Conservation (phyloP, 2,329 filamentous ascomycete genomes). For the Whalleya microplaca region DNA sequence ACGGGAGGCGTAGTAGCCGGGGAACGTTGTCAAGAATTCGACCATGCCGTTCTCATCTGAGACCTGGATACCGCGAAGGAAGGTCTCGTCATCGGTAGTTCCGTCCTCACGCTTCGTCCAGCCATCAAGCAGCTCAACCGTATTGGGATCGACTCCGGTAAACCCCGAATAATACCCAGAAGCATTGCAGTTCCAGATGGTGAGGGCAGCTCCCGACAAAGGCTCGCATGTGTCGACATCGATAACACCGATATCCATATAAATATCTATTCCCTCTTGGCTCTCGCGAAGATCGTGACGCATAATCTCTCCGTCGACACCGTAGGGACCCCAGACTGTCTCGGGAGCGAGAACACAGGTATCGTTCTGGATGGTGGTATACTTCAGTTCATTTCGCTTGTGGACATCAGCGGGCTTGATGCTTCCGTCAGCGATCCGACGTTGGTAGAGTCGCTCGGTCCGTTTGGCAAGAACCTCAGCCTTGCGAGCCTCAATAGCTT, state of each 20-base stretch:
- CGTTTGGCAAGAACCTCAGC: no score
- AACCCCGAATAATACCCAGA: conserved; percentile 40
- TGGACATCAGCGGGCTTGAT: no score
- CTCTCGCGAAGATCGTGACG: conserved; percentile 38
- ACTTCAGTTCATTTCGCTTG: no score
- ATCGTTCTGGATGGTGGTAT: conserved; percentile 1
- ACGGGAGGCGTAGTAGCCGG: conserved; percentile 11
- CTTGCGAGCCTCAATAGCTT: no score
- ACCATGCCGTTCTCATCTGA: conserved; percentile 8
- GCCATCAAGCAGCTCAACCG: neutral
- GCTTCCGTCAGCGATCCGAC: no score
- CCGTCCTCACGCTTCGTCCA: no score
- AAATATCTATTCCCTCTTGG: conserved; percentile 36
- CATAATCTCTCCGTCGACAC: conserved; percentile 35
- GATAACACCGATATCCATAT: conserved; percentile 38
- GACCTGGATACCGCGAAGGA: conserved; percentile 11
- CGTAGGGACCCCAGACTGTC: conserved; percentile 10
- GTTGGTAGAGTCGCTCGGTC: no score
- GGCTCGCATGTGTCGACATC: conserved; percentile 36
- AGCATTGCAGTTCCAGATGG: conserved; percentile 38
- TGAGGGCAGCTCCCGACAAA: conserved; percentile 31
- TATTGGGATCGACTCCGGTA: conserved; percentile 23
- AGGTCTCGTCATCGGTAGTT: neutral
- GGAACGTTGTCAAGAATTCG: conserved; percentile 5
- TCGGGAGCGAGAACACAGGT: conserved; percentile 13